These are phyloP conservation scores for Colletotrichum filicis DNA, from an alignment of 2,329 filamentous ascomycete species.

Conservation along the genomic window DNA sequence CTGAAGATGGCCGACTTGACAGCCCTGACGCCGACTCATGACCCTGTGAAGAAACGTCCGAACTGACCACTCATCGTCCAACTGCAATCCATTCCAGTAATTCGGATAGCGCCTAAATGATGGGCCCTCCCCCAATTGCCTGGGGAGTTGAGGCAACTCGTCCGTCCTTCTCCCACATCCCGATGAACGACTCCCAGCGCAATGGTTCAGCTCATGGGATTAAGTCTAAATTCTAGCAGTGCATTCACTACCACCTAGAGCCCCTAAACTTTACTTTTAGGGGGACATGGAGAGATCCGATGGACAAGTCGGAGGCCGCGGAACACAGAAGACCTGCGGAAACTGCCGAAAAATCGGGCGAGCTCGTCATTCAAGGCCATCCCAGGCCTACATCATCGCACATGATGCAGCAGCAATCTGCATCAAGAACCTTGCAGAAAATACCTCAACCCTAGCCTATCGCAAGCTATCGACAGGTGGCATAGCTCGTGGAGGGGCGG, in stretches of 20 bases:
- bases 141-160: neutral
- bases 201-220: neutral
- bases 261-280: neutral
- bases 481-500: neutral
- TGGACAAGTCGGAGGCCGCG: neutral
- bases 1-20: neutral
- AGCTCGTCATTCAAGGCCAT: neutral
- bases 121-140: neutral
- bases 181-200: neutral
- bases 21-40: neutral
- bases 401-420: conserved; percentile 9
- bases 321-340: neutral
- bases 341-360: neutral
- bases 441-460: conserved; percentile 26
- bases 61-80: neutral
- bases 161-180: neutral
- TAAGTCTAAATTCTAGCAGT: neutral
- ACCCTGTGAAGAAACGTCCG: neutral
- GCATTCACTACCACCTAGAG: neutral
- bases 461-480: conserved; percentile 23
- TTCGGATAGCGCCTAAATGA: neutral
- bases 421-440: conserved; percentile 10
- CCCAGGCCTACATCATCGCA: conserved; percentile 18
- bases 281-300: neutral
- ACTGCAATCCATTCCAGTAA: neutral